Base-by-base conservation (phyloP, 352 stramenopile species). In the Peronospora belbahrii region DNA sequence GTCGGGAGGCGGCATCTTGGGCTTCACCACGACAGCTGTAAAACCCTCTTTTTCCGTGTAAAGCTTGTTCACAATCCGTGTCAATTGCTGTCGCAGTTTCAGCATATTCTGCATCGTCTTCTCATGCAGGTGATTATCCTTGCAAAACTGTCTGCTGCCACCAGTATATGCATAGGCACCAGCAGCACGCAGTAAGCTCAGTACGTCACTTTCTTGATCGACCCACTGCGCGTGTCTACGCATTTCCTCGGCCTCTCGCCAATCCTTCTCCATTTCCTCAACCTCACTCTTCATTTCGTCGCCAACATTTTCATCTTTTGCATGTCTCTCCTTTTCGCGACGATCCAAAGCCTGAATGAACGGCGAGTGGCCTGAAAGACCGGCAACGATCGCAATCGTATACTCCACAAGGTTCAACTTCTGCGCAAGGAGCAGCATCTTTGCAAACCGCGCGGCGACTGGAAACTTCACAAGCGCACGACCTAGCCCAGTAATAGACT, bases 31-130 rank as follows among this genome's bases (percentile, higher is more conserved):
- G 43, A 92, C 67, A 11, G 57, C 14, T 6, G 41, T 14, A 33
- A 79, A 78, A 4, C 48, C 52, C 0, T 75, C 50, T n/a, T 70
- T 61, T 20, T 73, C 59, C 1, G 38, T 41, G 42, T 82, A 87
- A 36, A 87, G 43, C 24, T 69, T 60, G 55, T 90, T 92, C 11
- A 90, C 76, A 52, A 92, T 92, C 1, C 70, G 70, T 18, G 81
- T 92, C 43, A 92, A 62, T 53, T 92, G 81, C 25, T 88, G 71
- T 1, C 81, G 67, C n/a, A 92, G 55, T 57, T 92, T 83, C 34
- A 90, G 64, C 78, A 87, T 90, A 52, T 92, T 76, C 48, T 90
- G 75, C 81, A 92, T 92, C 3, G 73, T 88, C 61, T 92, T 92
- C 46, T 88, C 81, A 39, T 92, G 81, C 33, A 92, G 42, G 24